A percentile compares a stretch with the other conserved stretches of the same genome.
phyloP scores from a whole-genome alignment of 148 eudicot species.

The Vaccinium corymbosum region DNA sequence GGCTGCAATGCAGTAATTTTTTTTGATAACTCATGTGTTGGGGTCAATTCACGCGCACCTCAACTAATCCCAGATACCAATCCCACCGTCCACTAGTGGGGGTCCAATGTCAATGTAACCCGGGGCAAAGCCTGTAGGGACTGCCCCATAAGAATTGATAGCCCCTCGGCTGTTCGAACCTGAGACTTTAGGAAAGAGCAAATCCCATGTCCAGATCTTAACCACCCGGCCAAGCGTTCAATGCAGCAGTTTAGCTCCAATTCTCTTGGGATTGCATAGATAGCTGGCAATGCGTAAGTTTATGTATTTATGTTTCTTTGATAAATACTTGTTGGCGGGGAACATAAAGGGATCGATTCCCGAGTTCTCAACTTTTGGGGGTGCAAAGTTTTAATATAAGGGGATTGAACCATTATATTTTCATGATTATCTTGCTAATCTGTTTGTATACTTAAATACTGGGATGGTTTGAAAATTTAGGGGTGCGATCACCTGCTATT shows the following conservation, averaged over 20 bases:
- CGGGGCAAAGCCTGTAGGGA: no score
- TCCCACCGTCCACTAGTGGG: no score
- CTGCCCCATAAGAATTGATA: no score
- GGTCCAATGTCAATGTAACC: no score
- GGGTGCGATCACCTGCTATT: neutral
- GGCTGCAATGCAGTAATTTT: neutral
- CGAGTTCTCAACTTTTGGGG: neutral
- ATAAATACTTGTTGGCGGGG: neutral
- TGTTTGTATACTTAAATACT: neutral
- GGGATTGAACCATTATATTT: neutral
- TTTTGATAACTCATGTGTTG: no score
- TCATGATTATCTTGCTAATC: neutral
- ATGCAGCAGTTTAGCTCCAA: neutral
- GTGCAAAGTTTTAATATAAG: neutral
- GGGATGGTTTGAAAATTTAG: neutral
- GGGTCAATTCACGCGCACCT: no score
- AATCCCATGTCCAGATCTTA: no score
- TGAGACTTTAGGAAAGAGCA: no score
- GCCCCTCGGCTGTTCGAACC: no score
- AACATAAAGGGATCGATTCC: neutral
- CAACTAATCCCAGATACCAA: no score
- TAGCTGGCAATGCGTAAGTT: neutral
- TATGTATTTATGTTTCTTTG: neutral
- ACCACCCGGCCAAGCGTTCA: no score
- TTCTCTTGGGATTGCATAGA: neutral